Percentiles rank a stretch among this genome's conserved stretches.
Conservation (phyloP, 768 basidiomycete species). For the button mushroom (Agaricus bisporus) region DNA sequence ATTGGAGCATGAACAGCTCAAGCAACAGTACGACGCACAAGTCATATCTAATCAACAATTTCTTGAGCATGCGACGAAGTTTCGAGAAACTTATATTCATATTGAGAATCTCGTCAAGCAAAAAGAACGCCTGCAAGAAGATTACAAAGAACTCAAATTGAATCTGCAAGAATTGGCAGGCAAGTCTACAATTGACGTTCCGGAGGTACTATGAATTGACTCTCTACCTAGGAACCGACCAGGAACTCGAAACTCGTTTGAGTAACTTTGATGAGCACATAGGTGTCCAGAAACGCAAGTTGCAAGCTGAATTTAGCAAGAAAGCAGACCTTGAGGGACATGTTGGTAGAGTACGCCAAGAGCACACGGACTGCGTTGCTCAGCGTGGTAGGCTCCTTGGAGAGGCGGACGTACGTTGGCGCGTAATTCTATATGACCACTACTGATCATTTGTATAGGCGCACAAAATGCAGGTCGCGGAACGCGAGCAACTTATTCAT, state of each 20-base stretch:
- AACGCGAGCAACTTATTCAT: conserved; percentile 70
- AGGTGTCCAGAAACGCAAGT: conserved; percentile 41
- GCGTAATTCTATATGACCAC: background rate
- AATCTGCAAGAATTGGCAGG: conserved; percentile 66
- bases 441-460: conserved; percentile 36
- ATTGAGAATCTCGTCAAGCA: conserved; percentile 58
- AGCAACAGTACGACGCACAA: conserved; percentile 56
- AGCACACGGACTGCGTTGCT: conserved; percentile 51
- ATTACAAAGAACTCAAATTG: conserved; percentile 55
- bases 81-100: conserved; percentile 77
- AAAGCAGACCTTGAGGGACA: conserved; percentile 62
- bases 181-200: conserved; percentile 20
- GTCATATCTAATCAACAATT: conserved; percentile 71
- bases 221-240: conserved; percentile 53
- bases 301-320: conserved; percentile 39
- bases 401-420: conserved; percentile 55
- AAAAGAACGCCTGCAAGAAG: conserved; percentile 53
- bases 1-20: conserved; percentile 65
- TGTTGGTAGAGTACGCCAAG: conserved; percentile 37
- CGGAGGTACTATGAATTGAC: background rate
- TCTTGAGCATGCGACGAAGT: conserved; percentile 77
- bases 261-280: conserved; percentile 58
- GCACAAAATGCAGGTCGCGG: conserved; percentile 61
- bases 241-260: conserved; percentile 55
- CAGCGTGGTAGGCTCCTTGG: conserved; percentile 66